Conservation (phyloP, 1,284 basidiomycete genomes). For the Ustilago tritici region DNA sequence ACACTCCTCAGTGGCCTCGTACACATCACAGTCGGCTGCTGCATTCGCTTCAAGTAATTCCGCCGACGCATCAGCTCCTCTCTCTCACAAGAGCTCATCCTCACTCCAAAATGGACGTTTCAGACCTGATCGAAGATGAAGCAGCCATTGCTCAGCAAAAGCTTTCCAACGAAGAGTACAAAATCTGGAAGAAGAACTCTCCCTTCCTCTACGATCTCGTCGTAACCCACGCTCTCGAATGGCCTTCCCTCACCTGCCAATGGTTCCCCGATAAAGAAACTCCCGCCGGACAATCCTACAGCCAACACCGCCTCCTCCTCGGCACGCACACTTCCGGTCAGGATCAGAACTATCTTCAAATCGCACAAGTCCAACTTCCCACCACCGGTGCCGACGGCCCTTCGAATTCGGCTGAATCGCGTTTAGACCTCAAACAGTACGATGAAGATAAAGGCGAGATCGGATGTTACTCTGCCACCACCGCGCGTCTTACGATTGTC, state of each 20-base stretch:
- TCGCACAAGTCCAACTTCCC: conserved; percentile 89
- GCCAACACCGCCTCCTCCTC: conserved; percentile 89
- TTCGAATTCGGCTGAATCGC: conserved; percentile 73
- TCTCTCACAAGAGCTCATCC: neutral
- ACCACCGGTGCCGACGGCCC: conserved; percentile 72
- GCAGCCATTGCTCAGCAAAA: conserved; percentile 62
- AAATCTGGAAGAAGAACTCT: conserved; percentile 70
- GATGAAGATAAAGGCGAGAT: conserved; percentile 85
- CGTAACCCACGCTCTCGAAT: conserved; percentile 96
- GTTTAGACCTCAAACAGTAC: conserved; percentile 83
- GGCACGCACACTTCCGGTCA: conserved; percentile 98
- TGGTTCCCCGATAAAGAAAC: conserved; percentile 96
- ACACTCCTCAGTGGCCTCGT: neutral
- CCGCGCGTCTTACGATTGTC: conserved; percentile 85
- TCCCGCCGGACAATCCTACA: conserved; percentile 88
- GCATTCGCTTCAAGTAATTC: neutral
- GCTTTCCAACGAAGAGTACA: conserved; percentile 67
- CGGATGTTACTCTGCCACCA: conserved; percentile 74
- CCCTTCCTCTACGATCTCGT: conserved; percentile 94
- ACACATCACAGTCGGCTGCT: neutral
- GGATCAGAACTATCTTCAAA: conserved; percentile 94
- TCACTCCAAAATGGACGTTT: conserved; percentile 41
- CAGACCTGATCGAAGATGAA: conserved; percentile 61
- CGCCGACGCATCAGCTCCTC: no score
- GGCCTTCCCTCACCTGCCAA: conserved; percentile 97